Evolutionary conservation across 106 monocot species (phyloP), one percentile per base, ranked within the genome.

Genomic region (Dendrobium catenatum): DNA sequence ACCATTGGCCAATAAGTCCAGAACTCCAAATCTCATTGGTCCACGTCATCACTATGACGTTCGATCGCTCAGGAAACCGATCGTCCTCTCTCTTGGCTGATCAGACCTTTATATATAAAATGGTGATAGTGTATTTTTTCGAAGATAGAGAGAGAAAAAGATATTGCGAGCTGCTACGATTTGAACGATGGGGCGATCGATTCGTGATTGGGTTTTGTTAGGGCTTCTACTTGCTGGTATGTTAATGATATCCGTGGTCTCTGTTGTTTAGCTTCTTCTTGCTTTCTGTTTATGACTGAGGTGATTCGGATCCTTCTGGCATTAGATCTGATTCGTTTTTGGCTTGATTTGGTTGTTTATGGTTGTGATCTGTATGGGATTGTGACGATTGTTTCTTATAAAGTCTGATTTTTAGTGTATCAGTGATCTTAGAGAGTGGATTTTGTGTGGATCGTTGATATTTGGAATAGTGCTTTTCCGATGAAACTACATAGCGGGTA

Each of bases 191-290:
- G 75, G 55, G 61, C 82, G 82, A 61, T 77, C 77, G 29, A 17
- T 67, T 31, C 33, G 70, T 17, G 76, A 68, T 43, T 31, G 68
- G 70, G 51, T 83, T 54, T 27, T 78, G 22, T 54, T 78, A 49
- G 83, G 70, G 27, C 83, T 83, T 42, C 41, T 83, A 27, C n/a
- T 83, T 42, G 68, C 78, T 6, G 83, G 83, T 83, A 83, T 6
- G 77, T 41, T 76, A 13, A 15, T 3, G 20, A 24, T 19, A 26
- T 41, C 13, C 27, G 51, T 49, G 18, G 22, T 47, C 76, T 76
- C 11, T 76, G 46, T 22, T 43, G n/a, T 15, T 20, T 74, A 67
- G 11, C 31, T 31, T 31, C 31, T 70, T 51, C 51, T 51, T 51
- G 51, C 10, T 51, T 51, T 51, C 3, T 51, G 10, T 16, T 51